Evolutionary conservation across 2,329 filamentous ascomycete species (phyloP).

Genomic region (Aspergillus nomiae): DNA sequence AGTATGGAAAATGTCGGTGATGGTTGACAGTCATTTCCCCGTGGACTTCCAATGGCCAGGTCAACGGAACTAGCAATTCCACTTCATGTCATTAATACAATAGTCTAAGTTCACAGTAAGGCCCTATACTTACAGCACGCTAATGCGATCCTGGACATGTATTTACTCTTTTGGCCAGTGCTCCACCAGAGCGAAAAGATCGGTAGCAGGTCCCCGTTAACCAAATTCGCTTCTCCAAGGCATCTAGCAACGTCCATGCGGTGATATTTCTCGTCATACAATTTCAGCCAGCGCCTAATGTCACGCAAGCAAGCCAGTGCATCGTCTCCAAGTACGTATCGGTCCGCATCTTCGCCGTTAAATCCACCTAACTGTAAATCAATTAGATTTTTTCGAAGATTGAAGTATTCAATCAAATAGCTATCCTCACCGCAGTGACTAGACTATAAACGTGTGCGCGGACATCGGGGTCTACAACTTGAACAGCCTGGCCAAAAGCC

Average conservation of each 20-base stretch:
- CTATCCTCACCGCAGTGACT: constrained; percentile 75
- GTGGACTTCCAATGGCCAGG: constrained; percentile 85
- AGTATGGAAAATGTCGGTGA: constrained; percentile 84
- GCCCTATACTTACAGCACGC: constrained; percentile 62
- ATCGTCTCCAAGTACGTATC: constrained; percentile 89
- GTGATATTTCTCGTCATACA: constrained; percentile 91
- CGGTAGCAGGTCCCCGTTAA: constrained; percentile 84
- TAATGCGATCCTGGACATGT: constrained; percentile 77
- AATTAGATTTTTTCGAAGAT: constrained; percentile 20
- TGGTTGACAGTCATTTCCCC: constrained; percentile 89
- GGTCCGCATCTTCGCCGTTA: constrained; percentile 74
- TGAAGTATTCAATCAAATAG: constrained; percentile 6
- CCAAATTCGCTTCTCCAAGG: constrained; percentile 86
- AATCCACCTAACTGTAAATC: constrained; percentile 74
- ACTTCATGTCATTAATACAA: constrained; percentile 47
- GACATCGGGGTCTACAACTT: constrained; percentile 83
- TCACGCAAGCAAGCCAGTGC: constrained; percentile 89
- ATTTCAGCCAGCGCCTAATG: constrained; percentile 90
- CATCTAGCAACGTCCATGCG: constrained; percentile 94
- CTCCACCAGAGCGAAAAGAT: constrained; percentile 84
- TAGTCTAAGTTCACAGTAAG: neutral
- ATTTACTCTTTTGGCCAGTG: constrained; percentile 69
- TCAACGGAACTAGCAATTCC: constrained; percentile 88
- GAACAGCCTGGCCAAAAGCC: constrained; percentile 47
- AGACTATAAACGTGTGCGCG: constrained; percentile 92